Conservation (phyloP, 2,329 filamentous ascomycete genomes). For the Gaeumannomyces tritici region DNA sequence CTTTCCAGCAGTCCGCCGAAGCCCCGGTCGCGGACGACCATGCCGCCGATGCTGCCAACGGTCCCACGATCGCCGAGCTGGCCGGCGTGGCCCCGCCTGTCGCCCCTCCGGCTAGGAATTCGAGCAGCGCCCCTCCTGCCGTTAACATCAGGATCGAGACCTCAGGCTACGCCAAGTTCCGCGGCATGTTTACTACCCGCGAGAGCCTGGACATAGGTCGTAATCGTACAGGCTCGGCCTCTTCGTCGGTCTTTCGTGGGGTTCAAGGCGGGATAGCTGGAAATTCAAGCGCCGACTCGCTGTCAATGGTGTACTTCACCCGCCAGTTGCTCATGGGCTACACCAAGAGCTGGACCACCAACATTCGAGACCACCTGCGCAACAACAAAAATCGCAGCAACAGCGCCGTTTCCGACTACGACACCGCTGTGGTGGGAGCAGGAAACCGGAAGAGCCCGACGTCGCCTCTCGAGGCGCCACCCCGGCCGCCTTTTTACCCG, state of each 20-base stretch:
- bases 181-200: constrained; percentile 30
- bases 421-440: not conserved
- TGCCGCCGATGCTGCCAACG: not conserved
- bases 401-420: constrained; percentile 8
- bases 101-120: constrained; percentile 5
- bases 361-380: constrained; percentile 35
- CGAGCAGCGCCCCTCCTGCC: constrained; percentile 20
- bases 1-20: constrained; percentile 26
- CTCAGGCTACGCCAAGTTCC: constrained; percentile 48
- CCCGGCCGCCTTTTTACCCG: constrained; percentile 13
- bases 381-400: constrained; percentile 19
- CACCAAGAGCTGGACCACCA: constrained; percentile 36
- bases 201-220: constrained; percentile 5
- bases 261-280: too few relatives aligned
- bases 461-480: constrained; percentile 2
- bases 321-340: constrained; percentile 51
- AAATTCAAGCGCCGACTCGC: not conserved
- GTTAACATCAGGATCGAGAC: constrained; percentile 45
- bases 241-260: not conserved
- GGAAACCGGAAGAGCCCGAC: not conserved
- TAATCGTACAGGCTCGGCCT: not conserved
- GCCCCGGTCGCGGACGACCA: not conserved
- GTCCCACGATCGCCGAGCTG: not conserved
- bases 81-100: not conserved
- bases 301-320: constrained; percentile 27